Conservation (phyloP, 768 basidiomycete species). For the Serendipita indica region DNA sequence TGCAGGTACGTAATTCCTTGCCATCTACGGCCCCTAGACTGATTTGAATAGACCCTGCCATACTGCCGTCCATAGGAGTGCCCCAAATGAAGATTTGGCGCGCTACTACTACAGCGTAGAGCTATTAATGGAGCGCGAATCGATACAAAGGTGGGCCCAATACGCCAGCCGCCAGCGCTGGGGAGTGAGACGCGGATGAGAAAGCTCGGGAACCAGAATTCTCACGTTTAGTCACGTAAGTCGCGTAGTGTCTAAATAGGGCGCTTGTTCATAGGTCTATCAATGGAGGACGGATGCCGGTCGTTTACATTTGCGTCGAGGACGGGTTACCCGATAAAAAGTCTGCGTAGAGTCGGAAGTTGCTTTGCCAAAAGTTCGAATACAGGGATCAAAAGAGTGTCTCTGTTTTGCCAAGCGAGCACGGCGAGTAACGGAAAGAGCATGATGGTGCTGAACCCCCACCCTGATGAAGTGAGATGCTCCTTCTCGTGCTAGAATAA, state of each 20-base stretch:
- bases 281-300: too few species aligned
- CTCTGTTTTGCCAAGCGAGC: constrained; percentile 1
- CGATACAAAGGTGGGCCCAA: constrained; percentile 39
- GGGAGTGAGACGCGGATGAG: constrained; percentile 12
- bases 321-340: too few species aligned
- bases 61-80: constrained; percentile 35
- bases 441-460: neutral
- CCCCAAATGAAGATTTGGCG: constrained; percentile 37
- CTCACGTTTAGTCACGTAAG: too few species aligned
- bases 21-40: neutral
- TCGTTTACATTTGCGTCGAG: too few species aligned
- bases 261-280: too few species aligned
- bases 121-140: constrained; percentile 35
- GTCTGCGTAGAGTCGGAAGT: too few species aligned
- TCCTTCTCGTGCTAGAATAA: constrained; percentile 8
- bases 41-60: constrained; percentile 34
- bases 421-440: neutral
- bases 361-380: neutral
- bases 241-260: too few species aligned
- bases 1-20: constrained; percentile 26
- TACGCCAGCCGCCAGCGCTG: constrained; percentile 34
- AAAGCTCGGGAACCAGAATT: too few species aligned
- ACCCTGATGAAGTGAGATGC: neutral
- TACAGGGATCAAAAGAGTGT: neutral
- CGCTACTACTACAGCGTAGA: constrained; percentile 36